Percentiles rank a stretch among this genome's conserved stretches.
phyloP scores from a whole-genome alignment of 768 basidiomycete genomes.

The Paxillus involutus region DNA sequence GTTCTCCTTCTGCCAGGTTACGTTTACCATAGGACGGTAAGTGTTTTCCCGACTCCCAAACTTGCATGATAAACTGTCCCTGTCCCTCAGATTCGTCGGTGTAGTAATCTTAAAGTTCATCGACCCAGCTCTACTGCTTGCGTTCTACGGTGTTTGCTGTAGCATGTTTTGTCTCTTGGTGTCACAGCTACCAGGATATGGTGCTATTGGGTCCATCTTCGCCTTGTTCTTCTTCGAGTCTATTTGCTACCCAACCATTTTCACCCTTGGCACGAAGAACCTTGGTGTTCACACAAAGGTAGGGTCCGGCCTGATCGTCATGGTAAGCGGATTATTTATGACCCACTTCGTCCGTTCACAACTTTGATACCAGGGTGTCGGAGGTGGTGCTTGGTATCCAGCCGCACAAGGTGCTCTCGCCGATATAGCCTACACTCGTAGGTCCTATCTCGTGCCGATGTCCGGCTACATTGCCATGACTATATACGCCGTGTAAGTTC shows the following conservation, averaged over 20 bases:
- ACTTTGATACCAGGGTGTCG: conserved; percentile 44
- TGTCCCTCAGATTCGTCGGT: conserved; percentile 52
- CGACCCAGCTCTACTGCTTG: conserved; percentile 63
- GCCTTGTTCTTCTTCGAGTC: conserved; percentile 74
- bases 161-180: conserved; percentile 51
- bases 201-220: conserved; percentile 62
- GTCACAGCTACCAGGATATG: conserved; percentile 48
- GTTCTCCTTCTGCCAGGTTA: conserved; percentile 73
- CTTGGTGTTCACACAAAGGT: conserved; percentile 58
- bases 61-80: conserved; percentile 8
- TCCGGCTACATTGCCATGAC: conserved; percentile 60
- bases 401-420: conserved; percentile 58
- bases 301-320: conserved; percentile 64
- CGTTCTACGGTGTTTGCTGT: conserved; percentile 52
- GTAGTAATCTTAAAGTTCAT: conserved; percentile 60
- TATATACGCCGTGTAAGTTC: conserved; percentile 53
- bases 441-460: conserved; percentile 61
- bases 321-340: conserved; percentile 35
- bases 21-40: conserved; percentile 61
- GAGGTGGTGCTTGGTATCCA: conserved; percentile 70
- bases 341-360: neutral
- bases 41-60: conserved; percentile 8
- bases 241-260: conserved; percentile 71
- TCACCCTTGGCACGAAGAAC: conserved; percentile 66
- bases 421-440: conserved; percentile 45